These are phyloP conservation scores for Tephrocybe sp. DNA, from an alignment of 768 basidiomycete genomes.

Conservation along the genomic window DNA sequence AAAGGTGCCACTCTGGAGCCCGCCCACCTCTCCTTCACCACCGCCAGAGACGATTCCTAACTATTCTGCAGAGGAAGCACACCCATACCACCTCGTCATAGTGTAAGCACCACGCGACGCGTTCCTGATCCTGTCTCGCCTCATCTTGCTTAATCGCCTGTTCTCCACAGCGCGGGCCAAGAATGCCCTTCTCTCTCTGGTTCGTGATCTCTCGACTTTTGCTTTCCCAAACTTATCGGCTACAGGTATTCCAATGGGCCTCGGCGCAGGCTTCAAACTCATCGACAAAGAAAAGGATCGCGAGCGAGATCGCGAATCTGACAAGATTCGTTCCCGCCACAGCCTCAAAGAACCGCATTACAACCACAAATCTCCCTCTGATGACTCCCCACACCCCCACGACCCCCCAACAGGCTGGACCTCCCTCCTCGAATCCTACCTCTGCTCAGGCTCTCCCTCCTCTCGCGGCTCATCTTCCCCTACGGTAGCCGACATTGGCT, in stretches of 20 bases:
- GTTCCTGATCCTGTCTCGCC: conserved; percentile 3
- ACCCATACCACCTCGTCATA: conserved; percentile 79
- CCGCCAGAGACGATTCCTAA: conserved; percentile 39
- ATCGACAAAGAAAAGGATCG: conserved; percentile 49
- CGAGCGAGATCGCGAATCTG: conserved; percentile 31
- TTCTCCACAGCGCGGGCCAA: conserved; percentile 64
- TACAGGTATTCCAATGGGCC: conserved; percentile 77
- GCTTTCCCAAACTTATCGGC: too few relatives aligned
- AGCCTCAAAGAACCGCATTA: conserved; percentile 29
- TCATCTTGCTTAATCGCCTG: too few relatives aligned
- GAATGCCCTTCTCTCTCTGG: conserved; percentile 84
- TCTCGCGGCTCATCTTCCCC: conserved; percentile 22
- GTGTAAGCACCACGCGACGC: conserved; percentile 47
- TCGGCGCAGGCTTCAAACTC: conserved; percentile 78
- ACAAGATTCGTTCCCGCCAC: conserved; percentile 32
- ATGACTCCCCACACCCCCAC: conserved; percentile 31
- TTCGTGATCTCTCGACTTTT: too few relatives aligned
- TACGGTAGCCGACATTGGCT: conserved; percentile 43
- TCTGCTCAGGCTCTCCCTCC: conserved; percentile 33
- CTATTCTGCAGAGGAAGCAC: conserved; percentile 49
- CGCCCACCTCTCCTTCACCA: conserved; percentile 21
- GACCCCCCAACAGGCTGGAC: conserved; percentile 65
- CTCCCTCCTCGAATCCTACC: conserved; percentile 66
- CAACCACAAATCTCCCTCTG: conserved; percentile 31
- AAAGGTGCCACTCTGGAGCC: conserved; percentile 46